Conservation (phyloP, 2,329 filamentous ascomycete genomes). For the Neofusicoccum kwambonambiense region DNA sequence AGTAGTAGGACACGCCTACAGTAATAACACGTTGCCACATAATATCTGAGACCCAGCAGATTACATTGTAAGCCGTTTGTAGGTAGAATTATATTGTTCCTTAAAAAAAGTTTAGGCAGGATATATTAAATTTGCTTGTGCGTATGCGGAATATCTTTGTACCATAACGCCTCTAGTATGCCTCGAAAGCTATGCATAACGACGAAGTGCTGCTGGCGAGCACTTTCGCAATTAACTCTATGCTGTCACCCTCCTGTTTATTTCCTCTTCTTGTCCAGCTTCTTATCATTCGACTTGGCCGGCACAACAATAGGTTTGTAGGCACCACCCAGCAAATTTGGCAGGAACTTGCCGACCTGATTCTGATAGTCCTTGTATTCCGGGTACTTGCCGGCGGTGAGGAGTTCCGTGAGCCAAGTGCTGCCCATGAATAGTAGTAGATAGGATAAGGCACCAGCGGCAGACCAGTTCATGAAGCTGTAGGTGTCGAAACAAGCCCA, state of each 20-base stretch:
- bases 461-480: conserved; percentile 75
- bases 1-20: too few relatives aligned
- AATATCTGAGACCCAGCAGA: too few relatives aligned
- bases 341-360: conserved; percentile 80
- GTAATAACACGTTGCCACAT: too few relatives aligned
- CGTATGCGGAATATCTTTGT: too few relatives aligned
- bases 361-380: conserved; percentile 85
- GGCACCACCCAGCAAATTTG: conserved; percentile 33
- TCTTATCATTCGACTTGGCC: neutral
- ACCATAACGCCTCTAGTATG: too few relatives aligned
- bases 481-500: conserved; percentile 79
- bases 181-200: too few relatives aligned
- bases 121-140: too few relatives aligned
- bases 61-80: too few relatives aligned
- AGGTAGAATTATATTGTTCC: neutral
- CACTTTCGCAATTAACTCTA: too few relatives aligned
- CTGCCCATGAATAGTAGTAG: conserved; percentile 84
- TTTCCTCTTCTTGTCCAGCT: neutral
- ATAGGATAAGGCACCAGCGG: conserved; percentile 66
- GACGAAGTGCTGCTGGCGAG: too few relatives aligned
- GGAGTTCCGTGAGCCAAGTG: conserved; percentile 80
- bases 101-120: neutral
- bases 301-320: neutral
- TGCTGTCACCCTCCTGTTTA: neutral
- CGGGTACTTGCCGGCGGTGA: conserved; percentile 79